Evolutionary conservation across 2,329 filamentous ascomycete genomes (phyloP).

Genomic region (Ilyonectria robusta): DNA sequence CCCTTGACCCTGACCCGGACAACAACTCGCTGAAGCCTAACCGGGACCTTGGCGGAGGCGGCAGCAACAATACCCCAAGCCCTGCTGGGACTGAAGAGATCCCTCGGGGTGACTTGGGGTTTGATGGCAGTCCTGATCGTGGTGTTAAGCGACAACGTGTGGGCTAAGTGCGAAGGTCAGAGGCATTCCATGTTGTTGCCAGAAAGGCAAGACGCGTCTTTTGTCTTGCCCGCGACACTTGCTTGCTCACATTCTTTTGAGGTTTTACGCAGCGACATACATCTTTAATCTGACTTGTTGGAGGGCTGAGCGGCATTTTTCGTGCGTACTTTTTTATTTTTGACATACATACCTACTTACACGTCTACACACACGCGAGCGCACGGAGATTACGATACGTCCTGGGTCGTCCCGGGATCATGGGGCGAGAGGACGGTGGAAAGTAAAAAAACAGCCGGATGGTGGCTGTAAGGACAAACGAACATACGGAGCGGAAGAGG

Average conservation of each 20-base stretch:
- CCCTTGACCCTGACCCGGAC: conserved; percentile 56
- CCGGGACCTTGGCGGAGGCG: conserved; percentile 25
- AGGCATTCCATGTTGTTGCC: not conserved
- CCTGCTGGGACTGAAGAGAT: conserved; percentile 67
- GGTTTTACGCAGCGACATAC: conserved; percentile 17
- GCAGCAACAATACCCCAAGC: conserved; percentile 60
- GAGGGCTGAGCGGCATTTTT: conserved; percentile 16
- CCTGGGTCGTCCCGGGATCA: conserved; percentile 12
- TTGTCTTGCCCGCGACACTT: not conserved
- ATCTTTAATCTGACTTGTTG: conserved; percentile 23
- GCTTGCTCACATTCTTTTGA: not conserved
- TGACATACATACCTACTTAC: conserved; percentile 23
- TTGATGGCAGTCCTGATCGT: conserved; percentile 44
- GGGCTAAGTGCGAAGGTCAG: conserved; percentile 37
- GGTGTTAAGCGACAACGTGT: conserved; percentile 58
- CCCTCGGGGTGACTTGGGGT: conserved; percentile 57
- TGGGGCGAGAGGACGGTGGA: conserved; percentile 5
- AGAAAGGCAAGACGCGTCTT: not conserved
- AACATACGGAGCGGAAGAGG: conserved; percentile 11
- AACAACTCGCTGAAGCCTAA: conserved; percentile 53
- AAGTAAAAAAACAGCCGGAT: conserved; percentile 19
- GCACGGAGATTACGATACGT: conserved; percentile 21
- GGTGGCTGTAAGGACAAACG: conserved; percentile 17
- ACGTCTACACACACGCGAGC: conserved; percentile 21
- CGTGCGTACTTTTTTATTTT: not conserved